Base-by-base conservation (phyloP, 2,329 filamentous ascomycete genomes). In the Huntiella abstrusa region DNA sequence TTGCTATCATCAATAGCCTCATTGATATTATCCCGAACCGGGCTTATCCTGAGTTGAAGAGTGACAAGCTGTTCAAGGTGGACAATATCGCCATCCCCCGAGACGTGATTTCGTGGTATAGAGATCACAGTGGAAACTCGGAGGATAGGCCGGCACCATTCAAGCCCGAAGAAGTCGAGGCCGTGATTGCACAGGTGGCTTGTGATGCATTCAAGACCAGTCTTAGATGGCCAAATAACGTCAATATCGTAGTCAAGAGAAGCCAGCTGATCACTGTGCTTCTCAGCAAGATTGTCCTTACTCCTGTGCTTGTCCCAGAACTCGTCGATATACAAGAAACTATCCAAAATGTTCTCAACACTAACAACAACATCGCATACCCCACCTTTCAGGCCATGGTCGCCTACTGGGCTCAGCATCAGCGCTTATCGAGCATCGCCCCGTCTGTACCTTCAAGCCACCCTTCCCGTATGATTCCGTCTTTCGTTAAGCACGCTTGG, bases 401-500 rank as follows among this genome's bases (percentile, higher is more conserved):
- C 38, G 57, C 65, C 5, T 53, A 59, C 4, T 55, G 61, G n/a
- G 46, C 48, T 11, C 48, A 47, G 22, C 15, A 34, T 10, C 41
- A 43, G 15, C 32, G 41, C 17, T 16, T 43, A 4, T 33, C 41
- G 6, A 33, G 19, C 11, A 32, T 49, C 19, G 57, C 80, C 43
- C 22, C 16, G 5, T 17, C 7, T 12, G 16, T 7, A 17, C 28
- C 28, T 12, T 43, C 41, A 17, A 33, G 41, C 22, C 32, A 43
- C 16, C 41, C 41, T 13, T 79, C 68, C 47, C 69, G 64, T 47
- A 62, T 93, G 6, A 72, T 88, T 4, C 68, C 75, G 15, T 69
- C 73, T 22, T 64, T 96, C 16, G 77, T 91, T 12, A 67, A 67
- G 1, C 72, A 79, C 47, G 70, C 88, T 0, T 98, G 91, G 91